A percentile compares a stretch with the other conserved stretches of the same genome.
phyloP scores from a whole-genome alignment of 2,329 filamentous ascomycete genomes.

The Xylaria sp. region DNA sequence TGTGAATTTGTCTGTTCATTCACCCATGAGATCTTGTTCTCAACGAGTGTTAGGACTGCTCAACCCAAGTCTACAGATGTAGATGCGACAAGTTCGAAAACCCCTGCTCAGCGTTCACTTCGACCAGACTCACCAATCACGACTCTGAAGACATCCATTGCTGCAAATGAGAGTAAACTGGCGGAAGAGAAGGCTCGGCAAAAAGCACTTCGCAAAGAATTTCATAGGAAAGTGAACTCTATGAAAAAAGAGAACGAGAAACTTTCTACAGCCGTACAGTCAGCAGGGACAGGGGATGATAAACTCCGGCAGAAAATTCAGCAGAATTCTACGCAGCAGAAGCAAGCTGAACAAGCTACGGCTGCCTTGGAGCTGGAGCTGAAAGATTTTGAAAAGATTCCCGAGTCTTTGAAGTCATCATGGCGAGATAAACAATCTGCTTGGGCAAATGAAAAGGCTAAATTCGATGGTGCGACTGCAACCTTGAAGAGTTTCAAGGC shows the following conservation, averaged over 20 bases:
- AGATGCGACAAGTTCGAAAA: conserved; percentile 49
- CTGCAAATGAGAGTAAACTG: conserved; percentile 75
- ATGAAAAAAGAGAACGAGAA: conserved; percentile 80
- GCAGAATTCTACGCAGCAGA: conserved; percentile 79
- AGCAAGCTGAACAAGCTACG: conserved; percentile 69
- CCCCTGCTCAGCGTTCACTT: conserved; percentile 67
- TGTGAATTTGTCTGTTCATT: conserved; percentile 79
- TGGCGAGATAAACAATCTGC: conserved; percentile 66
- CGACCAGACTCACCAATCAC: conserved; percentile 81
- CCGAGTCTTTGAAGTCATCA: conserved; percentile 68
- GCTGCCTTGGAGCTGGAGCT: conserved; percentile 67
- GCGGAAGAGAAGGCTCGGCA: conserved; percentile 75
- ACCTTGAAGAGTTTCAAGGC: conserved; percentile 69
- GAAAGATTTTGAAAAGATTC: conserved; percentile 72
- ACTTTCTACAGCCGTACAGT: conserved; percentile 72
- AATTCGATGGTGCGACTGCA: conserved; percentile 68
- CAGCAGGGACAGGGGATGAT: conserved; percentile 78
- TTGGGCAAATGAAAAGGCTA: conserved; percentile 66
- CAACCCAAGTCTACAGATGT: conserved; percentile 60
- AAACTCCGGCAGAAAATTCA: conserved; percentile 79
- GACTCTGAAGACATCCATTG: conserved; percentile 80
- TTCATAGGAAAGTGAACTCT: conserved; percentile 74
- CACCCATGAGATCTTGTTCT: conserved; percentile 74
- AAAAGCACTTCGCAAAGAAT: conserved; percentile 78
- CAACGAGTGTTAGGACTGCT: conserved; percentile 75